Base-by-base conservation (phyloP, 2,329 filamentous ascomycete species). In the Kalaharituber pfeilii region DNA sequence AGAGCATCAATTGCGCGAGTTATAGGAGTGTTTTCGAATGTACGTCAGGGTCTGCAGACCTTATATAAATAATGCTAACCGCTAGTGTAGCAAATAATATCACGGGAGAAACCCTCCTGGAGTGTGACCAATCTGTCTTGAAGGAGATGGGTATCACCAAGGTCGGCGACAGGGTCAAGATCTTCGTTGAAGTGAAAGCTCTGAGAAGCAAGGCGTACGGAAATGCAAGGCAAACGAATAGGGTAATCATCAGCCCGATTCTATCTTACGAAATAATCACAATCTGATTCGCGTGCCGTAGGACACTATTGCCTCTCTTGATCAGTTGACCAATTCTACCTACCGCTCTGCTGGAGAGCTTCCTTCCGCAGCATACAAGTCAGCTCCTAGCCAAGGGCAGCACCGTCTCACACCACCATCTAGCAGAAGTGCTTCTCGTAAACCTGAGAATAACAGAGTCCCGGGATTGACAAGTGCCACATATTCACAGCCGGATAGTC, bases 91-190 rank as follows among this genome's bases (percentile, higher is more conserved):
- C 81, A 66, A 94, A 98, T 68, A 86, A 96, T 69, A 95, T 98
- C 72, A 98, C 91, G 66, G 91, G 91, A 64, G 87, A 95, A 71
- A 95, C 94, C 66, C 74, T 98, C 45, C 76, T 98, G 62, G 91
- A 98, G 70, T 89, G 95, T 75, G 91, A 98, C 69, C 93, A 94
- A 73, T 82, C 87, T 54, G 86, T 94, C 39, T 75, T 98, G 59
- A 93, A 94, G 69, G 91, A 98, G 68, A 94, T 98, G 79, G 91
- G 91, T 44, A 89, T 98, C 63, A 93, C 94, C 63, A 98, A 96
- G 70, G 85, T 98, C 60, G 91, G 91, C 60, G 91, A 98, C 68
- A 81, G 91, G 53, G 89, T 98, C 30, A 84, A 89, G 59, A 82
- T 98, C 57, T 88, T 86, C 64, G 75, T 88, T 58, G 81, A 82